A percentile compares a stretch with the other conserved stretches of the same genome.
Evolutionary conservation across 345 rosid genomes (phyloP).

Genomic region (Salix arbutifolia): DNA sequence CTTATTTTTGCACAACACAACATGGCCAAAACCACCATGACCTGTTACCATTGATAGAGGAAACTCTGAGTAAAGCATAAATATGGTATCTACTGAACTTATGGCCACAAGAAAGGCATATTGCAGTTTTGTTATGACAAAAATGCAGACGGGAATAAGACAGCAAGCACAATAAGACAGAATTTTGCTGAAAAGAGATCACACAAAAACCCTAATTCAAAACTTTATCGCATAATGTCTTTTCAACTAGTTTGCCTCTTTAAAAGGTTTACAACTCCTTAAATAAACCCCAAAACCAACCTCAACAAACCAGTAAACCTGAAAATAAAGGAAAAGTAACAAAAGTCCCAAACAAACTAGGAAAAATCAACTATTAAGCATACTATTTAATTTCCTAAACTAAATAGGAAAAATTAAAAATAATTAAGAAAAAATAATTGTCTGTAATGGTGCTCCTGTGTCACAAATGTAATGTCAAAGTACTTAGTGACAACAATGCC

Average conservation of each 20-base stretch:
- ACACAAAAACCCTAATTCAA: not conserved
- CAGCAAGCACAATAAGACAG: too few species aligned
- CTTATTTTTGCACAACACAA: conserved; percentile 90
- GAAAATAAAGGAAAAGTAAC: too few species aligned
- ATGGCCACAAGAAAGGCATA: not conserved
- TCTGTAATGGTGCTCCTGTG: too few species aligned
- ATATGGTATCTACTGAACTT: not conserved
- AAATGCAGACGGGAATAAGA: too few species aligned
- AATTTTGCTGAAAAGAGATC: not conserved
- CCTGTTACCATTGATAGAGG: conserved; percentile 35
- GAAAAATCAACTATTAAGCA: too few species aligned
- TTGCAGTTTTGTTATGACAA: not conserved
- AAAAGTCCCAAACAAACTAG: too few species aligned
- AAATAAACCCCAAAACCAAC: too few species aligned
- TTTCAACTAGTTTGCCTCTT: too few species aligned
- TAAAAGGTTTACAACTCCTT: too few species aligned
- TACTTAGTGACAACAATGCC: not conserved
- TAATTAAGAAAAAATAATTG: not conserved
- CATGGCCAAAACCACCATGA: conserved; percentile 95
- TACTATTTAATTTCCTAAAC: too few species aligned
- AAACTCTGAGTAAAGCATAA: not conserved
- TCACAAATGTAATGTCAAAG: not conserved
- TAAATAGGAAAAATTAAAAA: not conserved
- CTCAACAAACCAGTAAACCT: too few species aligned
- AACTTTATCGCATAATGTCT: too few species aligned